Conservation (phyloP, 768 basidiomycete species). For the Sutorius australiensis region DNA sequence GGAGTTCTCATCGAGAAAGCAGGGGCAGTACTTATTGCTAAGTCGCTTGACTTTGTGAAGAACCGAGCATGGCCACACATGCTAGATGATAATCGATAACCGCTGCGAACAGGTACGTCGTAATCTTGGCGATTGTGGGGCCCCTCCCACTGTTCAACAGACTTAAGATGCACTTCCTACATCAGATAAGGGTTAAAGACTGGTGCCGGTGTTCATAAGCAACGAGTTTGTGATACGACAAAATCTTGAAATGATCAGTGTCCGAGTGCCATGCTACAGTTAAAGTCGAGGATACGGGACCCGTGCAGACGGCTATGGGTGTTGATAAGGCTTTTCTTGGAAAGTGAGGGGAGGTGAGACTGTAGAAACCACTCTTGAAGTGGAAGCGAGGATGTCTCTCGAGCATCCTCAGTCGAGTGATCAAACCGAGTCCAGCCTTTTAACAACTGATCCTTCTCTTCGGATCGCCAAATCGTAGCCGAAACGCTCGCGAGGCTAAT, state of each 20-base stretch:
- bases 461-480: background rate
- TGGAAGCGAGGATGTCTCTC: background rate
- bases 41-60: background rate
- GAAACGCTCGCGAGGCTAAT: background rate
- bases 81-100: no score
- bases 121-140: no score
- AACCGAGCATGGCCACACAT: no score
- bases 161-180: background rate
- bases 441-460: background rate
- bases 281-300: background rate
- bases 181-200: no score
- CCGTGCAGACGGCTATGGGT: no score
- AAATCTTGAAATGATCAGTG: background rate
- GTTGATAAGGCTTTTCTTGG: background rate
- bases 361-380: background rate
- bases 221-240: background rate
- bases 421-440: background rate
- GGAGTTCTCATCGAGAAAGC: background rate
- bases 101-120: no score
- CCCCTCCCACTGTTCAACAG: background rate
- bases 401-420: background rate
- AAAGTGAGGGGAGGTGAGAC: background rate
- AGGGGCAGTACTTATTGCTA: background rate
- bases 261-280: background rate
- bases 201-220: background rate